Base-by-base conservation (phyloP, 768 basidiomycete genomes). In the Hericium rajendrae region DNA sequence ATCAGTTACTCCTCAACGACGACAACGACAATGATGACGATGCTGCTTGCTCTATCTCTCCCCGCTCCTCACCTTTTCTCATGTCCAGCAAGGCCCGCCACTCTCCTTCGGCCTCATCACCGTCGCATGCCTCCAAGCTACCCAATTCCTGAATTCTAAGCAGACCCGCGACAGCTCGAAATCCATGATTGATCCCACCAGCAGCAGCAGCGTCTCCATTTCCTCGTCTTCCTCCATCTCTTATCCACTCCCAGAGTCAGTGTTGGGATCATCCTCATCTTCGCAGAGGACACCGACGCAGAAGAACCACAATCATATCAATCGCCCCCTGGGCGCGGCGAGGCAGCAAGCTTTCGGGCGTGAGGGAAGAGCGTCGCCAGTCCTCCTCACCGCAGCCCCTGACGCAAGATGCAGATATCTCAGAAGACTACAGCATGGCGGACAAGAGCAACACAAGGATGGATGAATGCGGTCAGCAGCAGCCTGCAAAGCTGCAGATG, bases 81-180 rank as follows among this genome's bases (percentile, higher is more conserved):
- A 82, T 81, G 81, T 74, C 78, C 57, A 69, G 65, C 59, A 76
- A 76, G 59, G 61, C 76, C 48, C 77, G 78, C 66, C 70, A 72
- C 56, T 69, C 73, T 18, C 70, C 74, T 43, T 67, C 73, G 26
- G 69, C 78, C 54, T 68, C 75, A 52, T 72, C 78, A 48, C 74
- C 79, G 26, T 66, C 70, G 46, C 74, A 74, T 65, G 60, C 70
- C 55, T 80, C 82, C 40, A 86, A 84, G 68, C 71, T 88, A 4
- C 75, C 84, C 85, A 79, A 66, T 85, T 88, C 64, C 73, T 88
- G 9, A 82, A 86, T 65, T 57, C 61, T 57, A 86, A 84, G 59
- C 77, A 80, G 64, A 66, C 69, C 37, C 77, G 84, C 48, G 84
- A 86, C 71, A 73, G 84, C 59, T 78, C 81, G 20, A 81, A 76